Base-by-base conservation (phyloP, 106 monocot species). In the Dendrobium nobile region DNA sequence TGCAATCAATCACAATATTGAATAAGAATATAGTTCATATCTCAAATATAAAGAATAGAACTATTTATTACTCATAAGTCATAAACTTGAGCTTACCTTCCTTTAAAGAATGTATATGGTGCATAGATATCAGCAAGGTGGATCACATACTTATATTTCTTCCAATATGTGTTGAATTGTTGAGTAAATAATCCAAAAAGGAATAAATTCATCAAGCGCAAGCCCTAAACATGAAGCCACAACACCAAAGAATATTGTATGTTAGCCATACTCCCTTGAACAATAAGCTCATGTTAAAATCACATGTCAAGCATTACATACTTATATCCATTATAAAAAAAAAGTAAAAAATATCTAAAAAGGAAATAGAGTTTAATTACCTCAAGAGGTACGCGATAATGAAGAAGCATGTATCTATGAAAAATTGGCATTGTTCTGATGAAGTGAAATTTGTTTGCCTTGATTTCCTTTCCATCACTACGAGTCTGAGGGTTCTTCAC, bases 21-120 rank as follows among this genome's bases (percentile, higher is more conserved):
- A 37, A 48, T 31, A 7, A 48, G 41, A 47, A 80, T 42, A 13
- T 7, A 24, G 13, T 65, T 33, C 5, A 16, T 11, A 54, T 47
- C 15, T 27, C 10, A 8, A 16, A 41, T 47, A 31, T 41, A 5
- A 75, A 56, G 4, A 17, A 17, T 47, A 42, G 19, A 44, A 20
- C 47, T 59, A 41, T 37, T 16, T 56, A 26, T 73, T 70, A 48
- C 19, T 8, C 20, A 13, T 17, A n/a, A 9, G 9, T 26, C 47
- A 27, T 4, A 31, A 41, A 58, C 68, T 3, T 51, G 18, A 41
- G 8, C 83, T 48, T 90, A 90, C 90, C 86, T 79, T 47, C 90
- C 92, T 43, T 86, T 86, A 86, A 94, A 94, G 83, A 85, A 89
- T 45, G 47, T 72, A 74, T 88, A 94, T 13, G 94, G 94, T 54